Conservation (phyloP, 768 basidiomycete genomes). For the Calvatia gigantea region DNA sequence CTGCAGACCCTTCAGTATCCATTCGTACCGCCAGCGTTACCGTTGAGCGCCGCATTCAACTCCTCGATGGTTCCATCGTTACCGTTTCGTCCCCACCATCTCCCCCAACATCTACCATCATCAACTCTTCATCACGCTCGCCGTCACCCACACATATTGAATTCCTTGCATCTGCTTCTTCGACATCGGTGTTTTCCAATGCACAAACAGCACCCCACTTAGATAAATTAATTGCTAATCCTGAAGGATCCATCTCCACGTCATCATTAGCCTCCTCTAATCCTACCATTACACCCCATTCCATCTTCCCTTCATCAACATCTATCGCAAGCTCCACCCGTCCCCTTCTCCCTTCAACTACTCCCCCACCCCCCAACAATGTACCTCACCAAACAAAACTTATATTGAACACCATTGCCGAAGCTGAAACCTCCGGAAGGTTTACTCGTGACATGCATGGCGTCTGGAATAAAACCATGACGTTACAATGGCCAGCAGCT, state of each 20-base stretch:
- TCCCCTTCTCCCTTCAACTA: slow-evolving; percentile 16
- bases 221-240: slow-evolving; percentile 2
- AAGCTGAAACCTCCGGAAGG: slow-evolving; percentile 54
- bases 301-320: slow-evolving; percentile 15
- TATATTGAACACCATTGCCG: slow-evolving; percentile 50
- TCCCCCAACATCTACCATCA: slow-evolving; percentile 19
- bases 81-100: slow-evolving; percentile 19
- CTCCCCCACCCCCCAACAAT: slow-evolving; percentile 17
- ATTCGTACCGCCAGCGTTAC: slow-evolving; percentile 62
- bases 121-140: slow-evolving; percentile 12
- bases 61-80: slow-evolving; percentile 36
- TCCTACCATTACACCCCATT: slow-evolving; percentile 34
- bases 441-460: slow-evolving; percentile 56
- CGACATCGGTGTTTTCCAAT: slow-evolving; percentile 13
- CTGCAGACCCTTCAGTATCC: slow-evolving; percentile 50
- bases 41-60: slow-evolving; percentile 69
- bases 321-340: slow-evolving; percentile 11
- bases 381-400: slow-evolving; percentile 32
- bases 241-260: slow-evolving; percentile 23
- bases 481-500: slow-evolving; percentile 68
- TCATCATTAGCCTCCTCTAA: slow-evolving; percentile 35
- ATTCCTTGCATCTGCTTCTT: slow-evolving; percentile 18
- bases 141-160: slow-evolving; percentile 11
- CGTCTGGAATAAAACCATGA: slow-evolving; percentile 61
- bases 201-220: slow-evolving; percentile 15